Conservation (phyloP, 1,284 basidiomycete species). For the Sanghuangporus weigelae region DNA sequence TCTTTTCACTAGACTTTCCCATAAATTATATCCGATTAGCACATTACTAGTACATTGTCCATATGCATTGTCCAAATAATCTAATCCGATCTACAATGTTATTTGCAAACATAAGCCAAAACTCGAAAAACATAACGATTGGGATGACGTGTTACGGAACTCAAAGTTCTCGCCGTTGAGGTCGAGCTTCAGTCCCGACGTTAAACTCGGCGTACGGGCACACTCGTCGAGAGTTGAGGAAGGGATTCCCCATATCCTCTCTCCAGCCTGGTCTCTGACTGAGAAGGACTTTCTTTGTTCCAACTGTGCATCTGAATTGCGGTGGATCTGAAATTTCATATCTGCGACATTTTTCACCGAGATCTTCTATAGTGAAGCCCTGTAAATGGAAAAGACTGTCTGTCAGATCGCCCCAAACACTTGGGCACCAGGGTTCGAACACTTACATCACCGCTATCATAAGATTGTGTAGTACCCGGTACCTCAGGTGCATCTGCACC, state of each 20-base stretch:
- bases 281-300: slow-evolving; percentile 11
- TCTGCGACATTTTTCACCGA: neutral
- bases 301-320: slow-evolving; percentile 10
- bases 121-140: too few relatives aligned
- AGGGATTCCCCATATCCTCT: slow-evolving; percentile 17
- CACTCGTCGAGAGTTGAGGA: neutral
- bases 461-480: too few relatives aligned
- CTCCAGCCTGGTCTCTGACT: slow-evolving; percentile 17
- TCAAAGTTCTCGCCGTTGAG: neutral
- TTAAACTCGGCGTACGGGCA: slow-evolving; percentile 7
- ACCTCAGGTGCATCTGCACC: neutral
- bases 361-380: neutral
- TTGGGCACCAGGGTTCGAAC: neutral
- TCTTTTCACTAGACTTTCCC: neutral
- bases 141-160: neutral
- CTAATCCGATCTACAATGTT: neutral
- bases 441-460: neutral
- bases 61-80: neutral
- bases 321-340: neutral
- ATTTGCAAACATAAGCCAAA: too few relatives aligned
- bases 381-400: neutral
- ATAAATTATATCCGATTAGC: slow-evolving; percentile 3
- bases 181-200: neutral
- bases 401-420: neutral
- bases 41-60: neutral